Conservation (phyloP, 176 grass and related monocot genomes). For the Ensete glaucum region DNA sequence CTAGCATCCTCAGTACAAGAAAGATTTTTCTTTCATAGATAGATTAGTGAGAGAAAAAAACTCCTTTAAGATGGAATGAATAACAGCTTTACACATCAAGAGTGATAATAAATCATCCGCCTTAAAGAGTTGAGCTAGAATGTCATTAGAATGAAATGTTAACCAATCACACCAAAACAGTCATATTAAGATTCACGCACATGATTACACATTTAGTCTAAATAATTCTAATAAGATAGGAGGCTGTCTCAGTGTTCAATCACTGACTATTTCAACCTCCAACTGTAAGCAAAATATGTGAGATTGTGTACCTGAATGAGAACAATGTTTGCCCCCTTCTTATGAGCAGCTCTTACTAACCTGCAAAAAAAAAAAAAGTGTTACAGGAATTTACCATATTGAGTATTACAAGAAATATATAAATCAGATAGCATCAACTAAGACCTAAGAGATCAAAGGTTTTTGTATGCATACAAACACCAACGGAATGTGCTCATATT, state of each 20-base stretch:
- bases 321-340: slow-evolving; percentile 76
- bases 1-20: no score
- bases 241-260: not conserved
- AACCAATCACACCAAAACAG: not conserved
- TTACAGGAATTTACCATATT: not conserved
- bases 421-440: not conserved
- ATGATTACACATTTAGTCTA: not conserved
- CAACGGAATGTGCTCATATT: not conserved
- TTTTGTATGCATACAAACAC: not conserved
- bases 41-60: no score
- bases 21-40: no score
- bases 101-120: not conserved
- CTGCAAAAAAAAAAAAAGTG: slow-evolving; percentile 30
- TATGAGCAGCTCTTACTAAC: slow-evolving; percentile 87
- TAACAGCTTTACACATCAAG: not conserved
- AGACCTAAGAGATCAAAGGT: no score
- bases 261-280: not conserved
- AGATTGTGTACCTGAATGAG: slow-evolving; percentile 66
- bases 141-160: not conserved
- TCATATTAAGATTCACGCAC: no score
- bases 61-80: not conserved
- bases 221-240: not conserved
- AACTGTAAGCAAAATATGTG: not conserved
- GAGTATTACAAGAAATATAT: not conserved
- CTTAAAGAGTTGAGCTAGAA: not conserved